phyloP scores from a whole-genome alignment of 768 basidiomycete species.

The Boletus huronensis region DNA sequence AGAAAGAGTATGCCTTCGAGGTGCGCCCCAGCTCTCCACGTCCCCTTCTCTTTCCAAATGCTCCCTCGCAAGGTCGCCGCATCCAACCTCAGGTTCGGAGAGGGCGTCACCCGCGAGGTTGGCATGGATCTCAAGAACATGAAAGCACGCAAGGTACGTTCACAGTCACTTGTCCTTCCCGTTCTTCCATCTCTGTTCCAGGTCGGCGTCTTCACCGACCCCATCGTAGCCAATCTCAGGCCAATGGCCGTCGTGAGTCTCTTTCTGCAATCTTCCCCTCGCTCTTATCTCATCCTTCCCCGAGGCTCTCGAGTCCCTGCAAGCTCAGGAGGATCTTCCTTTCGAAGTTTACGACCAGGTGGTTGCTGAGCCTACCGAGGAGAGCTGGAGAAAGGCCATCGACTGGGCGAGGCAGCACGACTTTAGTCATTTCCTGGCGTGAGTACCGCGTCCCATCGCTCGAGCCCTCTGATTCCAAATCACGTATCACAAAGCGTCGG shows the following conservation, averaged over 20 bases:
- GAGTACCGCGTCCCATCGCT: slow-evolving; percentile 26
- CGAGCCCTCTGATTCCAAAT: neutral
- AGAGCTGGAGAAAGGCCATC: slow-evolving; percentile 85
- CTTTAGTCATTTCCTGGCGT: slow-evolving; percentile 94
- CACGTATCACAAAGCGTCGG: slow-evolving; percentile 56
- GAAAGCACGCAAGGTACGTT: slow-evolving; percentile 74
- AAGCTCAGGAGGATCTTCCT: slow-evolving; percentile 68
- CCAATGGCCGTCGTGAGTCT: slow-evolving; percentile 76
- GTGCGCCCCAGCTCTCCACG: slow-evolving; percentile 32
- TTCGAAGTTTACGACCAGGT: slow-evolving; percentile 83
- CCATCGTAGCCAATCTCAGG: slow-evolving; percentile 72
- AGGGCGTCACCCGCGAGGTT: slow-evolving; percentile 85
- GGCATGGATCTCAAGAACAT: slow-evolving; percentile 95
- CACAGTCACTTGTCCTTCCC: neutral
- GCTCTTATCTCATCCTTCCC: neutral
- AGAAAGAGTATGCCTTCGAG: slow-evolving; percentile 94
- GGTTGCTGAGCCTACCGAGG: slow-evolving; percentile 89
- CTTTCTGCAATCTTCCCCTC: neutral
- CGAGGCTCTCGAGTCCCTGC: slow-evolving; percentile 76
- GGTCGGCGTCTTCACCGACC: slow-evolving; percentile 94
- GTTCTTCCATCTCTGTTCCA: slow-evolving; percentile 31
- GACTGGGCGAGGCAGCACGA: slow-evolving; percentile 81
- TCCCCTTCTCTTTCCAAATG: neutral
- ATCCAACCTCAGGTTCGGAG: slow-evolving; percentile 83
- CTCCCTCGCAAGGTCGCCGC: slow-evolving; percentile 62